Evolutionary conservation across 208 protist genomes (phyloP), one percentile per base, ranked within the genome.

Genomic region (Trypanosoma boissoni): DNA sequence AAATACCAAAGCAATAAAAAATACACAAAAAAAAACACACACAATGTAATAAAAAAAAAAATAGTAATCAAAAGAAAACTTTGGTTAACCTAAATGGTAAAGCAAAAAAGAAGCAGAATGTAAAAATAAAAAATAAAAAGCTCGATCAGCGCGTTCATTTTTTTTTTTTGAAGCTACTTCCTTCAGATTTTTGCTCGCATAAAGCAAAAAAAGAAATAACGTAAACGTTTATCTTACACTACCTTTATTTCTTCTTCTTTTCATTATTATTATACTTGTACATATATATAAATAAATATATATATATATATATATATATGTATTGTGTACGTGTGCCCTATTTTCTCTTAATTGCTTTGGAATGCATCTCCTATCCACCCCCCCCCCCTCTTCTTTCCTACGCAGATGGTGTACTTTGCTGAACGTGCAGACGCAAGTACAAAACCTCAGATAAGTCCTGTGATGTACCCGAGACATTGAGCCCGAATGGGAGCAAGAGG

Each of bases 401-500:
- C n/a, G n/a, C n/a, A n/a, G n/a, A n/a, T n/a, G n/a, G n/a, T n/a
- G n/a, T n/a, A n/a, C n/a, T n/a, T n/a, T n/a, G 31, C 20, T 20
- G 16, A 0, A 41, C 27, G 16, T 56, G 54, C 31, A 78, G 27
- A 24, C 44, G 62, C 18, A 74, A 27, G 46, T 80, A 80, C 14
- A 85, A 48, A 41, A 80, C 59, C 28, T 71, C 58, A 27, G 51
- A 66, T 20, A 49, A 61, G 10, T 32, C 43, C 16, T 60, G 32
- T 16, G 23, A 46, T 24, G 58, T 41, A 7, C 72, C 56, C 9
- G 39, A 21, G 52, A 63, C 26, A 12, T 62, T 44, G 44, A 75
- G 64, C 5, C 54, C 72, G 36, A 78, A 78, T 10, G 78, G 78
- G 32, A 85, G 20, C 34, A 68, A 28, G 8, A 78, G 34, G 43